phyloP scores from a whole-genome alignment of 495 filamentous ascomycete genomes.

The Glutinoglossum americanum region DNA sequence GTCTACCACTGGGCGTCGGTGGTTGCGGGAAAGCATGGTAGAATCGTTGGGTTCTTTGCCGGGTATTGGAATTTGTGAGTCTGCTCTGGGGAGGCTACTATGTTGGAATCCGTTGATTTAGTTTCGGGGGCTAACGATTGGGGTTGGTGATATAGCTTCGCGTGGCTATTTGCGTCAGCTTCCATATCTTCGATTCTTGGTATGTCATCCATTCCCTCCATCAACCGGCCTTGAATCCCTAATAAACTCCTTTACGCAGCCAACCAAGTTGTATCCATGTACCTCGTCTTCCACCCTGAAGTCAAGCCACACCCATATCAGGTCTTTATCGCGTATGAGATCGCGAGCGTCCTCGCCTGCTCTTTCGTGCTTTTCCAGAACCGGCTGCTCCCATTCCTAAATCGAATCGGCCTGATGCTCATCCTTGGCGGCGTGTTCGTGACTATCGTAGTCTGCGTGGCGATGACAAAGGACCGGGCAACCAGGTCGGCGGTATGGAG shows the following conservation, averaged over 20 bases:
- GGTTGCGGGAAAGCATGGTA: slow-evolving; percentile 17
- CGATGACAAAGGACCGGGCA: slow-evolving; percentile 15
- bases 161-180: slow-evolving; percentile 20
- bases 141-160: slow-evolving; percentile 16
- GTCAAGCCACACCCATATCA: slow-evolving; percentile 19
- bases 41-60: slow-evolving; percentile 18
- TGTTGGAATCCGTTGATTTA: too few species aligned
- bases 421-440: slow-evolving; percentile 18
- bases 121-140: background rate
- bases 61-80: slow-evolving; percentile 10
- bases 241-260: background rate
- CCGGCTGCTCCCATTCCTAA: slow-evolving; percentile 15
- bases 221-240: background rate
- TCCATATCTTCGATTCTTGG: slow-evolving; percentile 16
- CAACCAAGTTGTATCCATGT: slow-evolving; percentile 19
- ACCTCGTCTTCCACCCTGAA: slow-evolving; percentile 17
- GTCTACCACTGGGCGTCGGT: slow-evolving; percentile 24
- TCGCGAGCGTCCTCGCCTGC: slow-evolving; percentile 16
- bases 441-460: slow-evolving; percentile 21
- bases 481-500: slow-evolving; percentile 5
- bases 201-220: background rate
- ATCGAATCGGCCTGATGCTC: slow-evolving; percentile 17
- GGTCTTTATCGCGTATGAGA: slow-evolving; percentile 18
- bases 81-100: background rate
- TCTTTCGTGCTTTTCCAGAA: slow-evolving; percentile 19